phyloP scores from a whole-genome alignment of 208 protist genomes.

The Porcisia hertigi region DNA sequence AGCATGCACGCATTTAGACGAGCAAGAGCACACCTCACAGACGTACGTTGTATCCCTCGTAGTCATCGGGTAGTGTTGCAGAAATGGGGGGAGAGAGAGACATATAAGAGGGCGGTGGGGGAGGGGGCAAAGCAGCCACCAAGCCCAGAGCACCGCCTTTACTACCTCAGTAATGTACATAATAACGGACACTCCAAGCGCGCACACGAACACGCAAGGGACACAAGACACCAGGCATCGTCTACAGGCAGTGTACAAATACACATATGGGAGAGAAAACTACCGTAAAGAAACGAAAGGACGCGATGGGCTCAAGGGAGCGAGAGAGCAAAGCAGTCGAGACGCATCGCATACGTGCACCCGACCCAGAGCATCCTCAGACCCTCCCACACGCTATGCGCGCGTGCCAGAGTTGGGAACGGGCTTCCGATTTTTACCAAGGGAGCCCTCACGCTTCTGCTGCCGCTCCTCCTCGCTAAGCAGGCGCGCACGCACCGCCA shows the following conservation, averaged over 20 bases:
- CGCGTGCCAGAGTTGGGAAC: not conserved
- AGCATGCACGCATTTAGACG: not conserved
- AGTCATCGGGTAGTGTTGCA: not conserved
- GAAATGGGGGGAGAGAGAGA: not conserved
- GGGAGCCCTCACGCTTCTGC: conserved; percentile 14
- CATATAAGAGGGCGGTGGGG: not conserved
- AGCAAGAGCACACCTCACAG: not conserved
- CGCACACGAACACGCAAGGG: not conserved
- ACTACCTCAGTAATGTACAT: conserved; percentile 1
- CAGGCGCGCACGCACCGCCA: conserved; percentile 70
- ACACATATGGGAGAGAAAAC: not conserved
- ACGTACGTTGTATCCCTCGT: not conserved
- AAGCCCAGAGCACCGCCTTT: not conserved
- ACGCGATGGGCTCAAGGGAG: not conserved
- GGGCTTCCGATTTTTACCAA: conserved; percentile 2
- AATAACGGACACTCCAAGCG: not conserved
- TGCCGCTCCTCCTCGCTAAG: conserved; percentile 35
- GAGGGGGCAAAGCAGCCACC: not conserved
- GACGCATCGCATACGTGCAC: not conserved
- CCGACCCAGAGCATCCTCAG: not conserved
- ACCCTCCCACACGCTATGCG: not conserved
- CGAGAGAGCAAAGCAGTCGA: not conserved
- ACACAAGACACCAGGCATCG: not conserved
- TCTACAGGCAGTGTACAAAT: not conserved
- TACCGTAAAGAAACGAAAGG: not conserved